A percentile compares a stretch with the other conserved stretches of the same genome.
Conservation (phyloP, 2,329 filamentous ascomycete genomes). For the Neonectria neomacrospora region DNA sequence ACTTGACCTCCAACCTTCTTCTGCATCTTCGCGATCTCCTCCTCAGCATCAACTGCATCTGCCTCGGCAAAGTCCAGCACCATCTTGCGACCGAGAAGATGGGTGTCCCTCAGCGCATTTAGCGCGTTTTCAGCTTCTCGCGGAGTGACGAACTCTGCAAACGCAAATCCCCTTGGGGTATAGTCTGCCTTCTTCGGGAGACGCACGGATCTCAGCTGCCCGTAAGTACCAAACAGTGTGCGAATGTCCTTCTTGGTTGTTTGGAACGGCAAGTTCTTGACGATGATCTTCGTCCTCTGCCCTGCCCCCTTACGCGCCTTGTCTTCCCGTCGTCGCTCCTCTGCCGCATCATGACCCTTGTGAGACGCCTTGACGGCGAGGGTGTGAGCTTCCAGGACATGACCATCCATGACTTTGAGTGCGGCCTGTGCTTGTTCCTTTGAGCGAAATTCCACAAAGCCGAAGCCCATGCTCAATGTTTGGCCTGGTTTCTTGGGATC, state of each 20-base stretch:
- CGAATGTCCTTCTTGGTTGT: constrained; percentile 92
- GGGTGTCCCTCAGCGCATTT: constrained; percentile 90
- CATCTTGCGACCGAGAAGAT: constrained; percentile 88
- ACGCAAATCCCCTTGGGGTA: constrained; percentile 90
- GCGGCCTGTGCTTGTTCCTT: constrained; percentile 84
- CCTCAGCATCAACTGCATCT: constrained; percentile 90
- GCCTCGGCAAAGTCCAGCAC: constrained; percentile 92
- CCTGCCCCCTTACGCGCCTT: constrained; percentile 81
- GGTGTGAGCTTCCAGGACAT: constrained; percentile 86
- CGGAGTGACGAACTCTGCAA: constrained; percentile 93
- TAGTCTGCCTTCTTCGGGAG: constrained; percentile 96
- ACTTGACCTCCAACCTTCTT: constrained; percentile 92
- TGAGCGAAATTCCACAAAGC: constrained; percentile 88
- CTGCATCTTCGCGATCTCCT: constrained; percentile 96
- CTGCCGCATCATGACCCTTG: constrained; percentile 86
- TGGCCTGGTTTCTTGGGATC: constrained; percentile 92
- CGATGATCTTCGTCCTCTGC: constrained; percentile 89
- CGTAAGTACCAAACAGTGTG: constrained; percentile 87
- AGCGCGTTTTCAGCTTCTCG: constrained; percentile 92
- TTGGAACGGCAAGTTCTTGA: constrained; percentile 99
- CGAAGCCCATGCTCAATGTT: constrained; percentile 95
- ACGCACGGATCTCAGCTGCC: constrained; percentile 89
- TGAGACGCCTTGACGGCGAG: constrained; percentile 88
- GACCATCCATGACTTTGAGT: constrained; percentile 85
- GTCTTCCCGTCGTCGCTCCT: constrained; percentile 86